Evolutionary conservation across 2,329 filamentous ascomycete species (phyloP).

Genomic region (Shiraia sp.): DNA sequence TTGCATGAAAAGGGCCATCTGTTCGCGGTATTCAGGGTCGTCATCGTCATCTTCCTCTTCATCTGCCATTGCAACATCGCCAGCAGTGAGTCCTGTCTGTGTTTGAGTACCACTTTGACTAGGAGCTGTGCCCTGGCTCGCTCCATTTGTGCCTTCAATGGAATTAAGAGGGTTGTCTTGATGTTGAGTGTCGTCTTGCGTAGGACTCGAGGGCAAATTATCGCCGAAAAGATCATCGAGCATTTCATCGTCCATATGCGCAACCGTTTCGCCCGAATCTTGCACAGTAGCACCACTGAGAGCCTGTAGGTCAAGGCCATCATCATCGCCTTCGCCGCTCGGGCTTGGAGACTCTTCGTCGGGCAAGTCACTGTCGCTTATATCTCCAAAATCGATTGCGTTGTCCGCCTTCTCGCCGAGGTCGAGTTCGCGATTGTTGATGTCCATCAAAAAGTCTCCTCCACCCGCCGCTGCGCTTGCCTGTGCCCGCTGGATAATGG

Average conservation of each 20-base stretch:
- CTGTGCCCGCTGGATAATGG: constrained; percentile 24
- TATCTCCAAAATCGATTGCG: constrained; percentile 87
- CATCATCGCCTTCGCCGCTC: constrained; percentile 22
- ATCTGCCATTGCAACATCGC: constrained; percentile 19
- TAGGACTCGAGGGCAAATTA: constrained; percentile 18
- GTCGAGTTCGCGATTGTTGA: constrained; percentile 46
- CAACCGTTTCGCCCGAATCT: constrained; percentile 23
- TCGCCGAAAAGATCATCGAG: constrained; percentile 49
- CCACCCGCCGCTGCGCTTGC: constrained; percentile 22
- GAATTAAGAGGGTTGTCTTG: constrained; percentile 46
- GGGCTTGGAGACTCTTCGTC: constrained; percentile 61
- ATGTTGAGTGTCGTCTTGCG: constrained; percentile 29
- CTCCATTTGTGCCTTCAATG: constrained; percentile 24
- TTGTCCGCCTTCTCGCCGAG: constrained; percentile 82
- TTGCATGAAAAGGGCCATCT: constrained; percentile 38
- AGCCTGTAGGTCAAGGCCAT: constrained; percentile 22
- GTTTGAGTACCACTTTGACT: constrained; percentile 17
- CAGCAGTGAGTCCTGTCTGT: constrained; percentile 19
- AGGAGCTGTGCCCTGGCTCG: constrained; percentile 6
- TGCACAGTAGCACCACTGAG: constrained; percentile 40
- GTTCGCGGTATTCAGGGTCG: constrained; percentile 38
- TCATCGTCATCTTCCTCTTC: constrained; percentile 37
- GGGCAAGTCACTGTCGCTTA: constrained; percentile 87
- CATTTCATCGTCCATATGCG: constrained; percentile 56
- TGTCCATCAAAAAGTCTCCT: constrained; percentile 27